Conservation (phyloP, 2,329 filamentous ascomycete species). For the Periglandula ipomoeae region DNA sequence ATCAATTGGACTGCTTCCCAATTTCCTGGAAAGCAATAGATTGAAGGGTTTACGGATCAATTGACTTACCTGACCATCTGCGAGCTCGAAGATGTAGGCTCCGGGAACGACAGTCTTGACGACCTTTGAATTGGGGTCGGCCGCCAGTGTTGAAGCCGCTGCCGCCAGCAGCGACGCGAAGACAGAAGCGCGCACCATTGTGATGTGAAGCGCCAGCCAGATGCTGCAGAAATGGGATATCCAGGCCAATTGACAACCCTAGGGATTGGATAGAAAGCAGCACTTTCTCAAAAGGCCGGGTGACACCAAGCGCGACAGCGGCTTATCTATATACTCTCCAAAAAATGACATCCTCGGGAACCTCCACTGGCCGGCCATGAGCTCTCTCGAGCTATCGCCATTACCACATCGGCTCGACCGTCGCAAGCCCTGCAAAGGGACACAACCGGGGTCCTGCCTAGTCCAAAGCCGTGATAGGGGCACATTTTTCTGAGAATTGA, state of each 20-base stretch:
- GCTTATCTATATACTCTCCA: not conserved
- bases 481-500: not conserved
- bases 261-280: too few relatives aligned
- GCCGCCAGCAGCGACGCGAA: slow-evolving; percentile 11
- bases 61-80: slow-evolving; percentile 11
- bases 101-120: slow-evolving; percentile 9
- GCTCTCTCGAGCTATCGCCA: too few relatives aligned
- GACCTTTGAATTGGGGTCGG: not conserved
- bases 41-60: too few relatives aligned
- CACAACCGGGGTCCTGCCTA: not conserved
- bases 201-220: not conserved
- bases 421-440: not conserved
- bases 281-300: not conserved
- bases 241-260: too few relatives aligned
- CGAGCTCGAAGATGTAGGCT: slow-evolving; percentile 15
- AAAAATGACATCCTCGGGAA: not conserved
- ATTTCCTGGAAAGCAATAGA: not conserved
- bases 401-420: not conserved
- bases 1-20: not conserved
- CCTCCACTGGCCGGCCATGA: too few relatives aligned
- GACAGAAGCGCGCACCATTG: slow-evolving; percentile 12
- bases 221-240: not conserved
- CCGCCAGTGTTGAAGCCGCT: slow-evolving; percentile 9
- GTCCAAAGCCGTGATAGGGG: not conserved
- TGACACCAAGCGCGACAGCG: not conserved